phyloP scores from a whole-genome alignment of 2,329 filamentous ascomycete genomes.

The Parastagonospora avenae region DNA sequence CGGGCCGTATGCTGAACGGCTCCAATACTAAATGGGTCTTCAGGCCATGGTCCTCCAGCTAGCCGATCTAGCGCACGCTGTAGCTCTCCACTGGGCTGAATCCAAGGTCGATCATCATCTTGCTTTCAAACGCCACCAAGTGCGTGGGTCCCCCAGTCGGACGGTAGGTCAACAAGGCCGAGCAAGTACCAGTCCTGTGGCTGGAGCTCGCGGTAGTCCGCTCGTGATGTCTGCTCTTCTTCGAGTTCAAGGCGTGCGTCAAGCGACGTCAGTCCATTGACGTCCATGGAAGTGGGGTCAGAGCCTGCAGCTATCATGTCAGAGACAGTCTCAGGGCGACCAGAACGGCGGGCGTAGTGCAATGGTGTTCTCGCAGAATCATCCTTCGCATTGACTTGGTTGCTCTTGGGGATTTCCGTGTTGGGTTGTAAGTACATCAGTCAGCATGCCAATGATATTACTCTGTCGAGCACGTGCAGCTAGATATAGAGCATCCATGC shows the following conservation, averaged over 20 bases:
- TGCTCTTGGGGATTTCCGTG: background rate
- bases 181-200: too few species aligned
- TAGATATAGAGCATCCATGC: conserved; percentile 50
- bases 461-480: conserved; percentile 40
- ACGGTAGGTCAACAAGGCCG: too few species aligned
- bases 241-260: background rate
- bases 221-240: background rate
- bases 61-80: background rate
- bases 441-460: conserved; percentile 43
- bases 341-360: conserved; percentile 19
- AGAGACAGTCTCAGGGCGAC: conserved; percentile 10
- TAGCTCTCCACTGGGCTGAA: background rate
- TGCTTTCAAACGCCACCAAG: background rate
- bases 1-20: too few species aligned
- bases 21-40: too few species aligned
- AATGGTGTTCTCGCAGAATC: conserved; percentile 7
- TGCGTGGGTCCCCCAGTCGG: too few species aligned
- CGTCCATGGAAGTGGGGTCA: background rate
- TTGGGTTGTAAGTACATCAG: conserved; percentile 1
- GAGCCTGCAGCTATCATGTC: background rate
- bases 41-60: background rate
- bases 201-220: too few species aligned
- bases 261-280: background rate
- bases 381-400: conserved; percentile 9
- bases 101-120: background rate